Evolutionary conservation across 2,329 filamentous ascomycete genomes (phyloP), one percentile per base, ranked within the genome.

Genomic region (Fusarium napiforme): DNA sequence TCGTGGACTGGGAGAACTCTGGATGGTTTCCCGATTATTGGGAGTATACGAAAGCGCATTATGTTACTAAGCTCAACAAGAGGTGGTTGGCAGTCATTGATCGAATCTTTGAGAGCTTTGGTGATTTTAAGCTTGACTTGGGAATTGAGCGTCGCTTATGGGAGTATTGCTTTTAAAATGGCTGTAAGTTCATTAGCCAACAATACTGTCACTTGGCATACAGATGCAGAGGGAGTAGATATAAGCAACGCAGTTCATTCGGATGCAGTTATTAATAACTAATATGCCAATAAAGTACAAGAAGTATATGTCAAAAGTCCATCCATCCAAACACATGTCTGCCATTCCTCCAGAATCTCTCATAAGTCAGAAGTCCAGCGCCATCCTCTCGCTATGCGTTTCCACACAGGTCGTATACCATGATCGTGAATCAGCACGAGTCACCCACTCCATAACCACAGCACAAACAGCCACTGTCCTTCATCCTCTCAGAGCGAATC

Each of bases 1-100:
- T 81, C 37, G 43, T 79, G 2, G 74, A 79, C 42, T 78, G 76
- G 78, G 76, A 79, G 64, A 76, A 64, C 6, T 59, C 74, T 5
- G 78, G 69, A 23, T 79, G 71, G 66, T 69, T 72, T 30, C 78
- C 78, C 0, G 63, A 74, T 5, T 78, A 78, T 32, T 78, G 77
- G 74, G 78, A 78, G 15, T 76, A 72, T 34, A 75, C 69, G 1
- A 76, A 74, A 36, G 71, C 56, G 9, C 42, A 55, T 15, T 73
- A 26, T 7, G n/a, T 69, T n/a, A 67, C 64, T 5, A 69, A 61
- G 43, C 26, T 67, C 8, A 21, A 67, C 18, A 40, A 21, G 15
- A 45, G 52, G 1, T 63, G 26, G 14, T 1, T 59, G 2, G 4
- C 18, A 18, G 21, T 16, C 1, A 36, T 59, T 2, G 36, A 42